Conservation (phyloP, 2,329 filamentous ascomycete species). For the Tolypocladium capitatum region DNA sequence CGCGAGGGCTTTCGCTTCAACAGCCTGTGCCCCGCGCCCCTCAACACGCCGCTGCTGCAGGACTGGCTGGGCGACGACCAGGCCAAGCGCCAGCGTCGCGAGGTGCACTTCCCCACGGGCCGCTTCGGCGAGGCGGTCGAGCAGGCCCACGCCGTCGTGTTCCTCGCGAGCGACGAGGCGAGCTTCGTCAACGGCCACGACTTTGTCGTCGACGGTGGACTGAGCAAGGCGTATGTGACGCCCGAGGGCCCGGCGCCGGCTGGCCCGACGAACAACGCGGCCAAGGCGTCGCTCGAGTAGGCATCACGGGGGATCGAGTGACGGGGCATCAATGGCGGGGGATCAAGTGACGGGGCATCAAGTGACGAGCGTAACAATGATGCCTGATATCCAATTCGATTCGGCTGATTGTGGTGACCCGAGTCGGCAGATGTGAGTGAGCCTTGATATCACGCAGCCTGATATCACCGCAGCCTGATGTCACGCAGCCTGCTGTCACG, state of each 20-base stretch:
- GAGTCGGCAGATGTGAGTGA: too few relatives aligned
- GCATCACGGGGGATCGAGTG: background rate
- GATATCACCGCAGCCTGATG: too few relatives aligned
- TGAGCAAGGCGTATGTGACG: conserved; percentile 83
- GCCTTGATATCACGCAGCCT: too few relatives aligned
- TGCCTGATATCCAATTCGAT: too few relatives aligned
- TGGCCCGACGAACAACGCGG: conserved; percentile 48
- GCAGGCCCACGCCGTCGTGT: conserved; percentile 80
- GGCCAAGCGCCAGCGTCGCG: conserved; percentile 66
- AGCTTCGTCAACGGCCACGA: conserved; percentile 86
- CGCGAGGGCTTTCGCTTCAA: conserved; percentile 85
- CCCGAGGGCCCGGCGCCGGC: conserved; percentile 43
- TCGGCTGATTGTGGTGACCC: too few relatives aligned
- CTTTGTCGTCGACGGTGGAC: conserved; percentile 89
- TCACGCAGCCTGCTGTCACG: too few relatives aligned
- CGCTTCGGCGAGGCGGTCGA: conserved; percentile 90
- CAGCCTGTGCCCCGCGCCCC: conserved; percentile 73
- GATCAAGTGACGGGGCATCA: too few relatives aligned
- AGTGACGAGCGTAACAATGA: too few relatives aligned
- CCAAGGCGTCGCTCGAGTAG: conserved; percentile 30
- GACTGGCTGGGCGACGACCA: conserved; percentile 86
- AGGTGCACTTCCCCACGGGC: conserved; percentile 80
- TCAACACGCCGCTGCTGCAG: conserved; percentile 85
- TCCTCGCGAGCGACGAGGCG: conserved; percentile 76
- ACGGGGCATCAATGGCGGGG: too few relatives aligned